Evolutionary conservation across 306 rosid genomes (phyloP), one percentile per base, ranked within the genome.

Genomic region (Cicer judaicum): DNA sequence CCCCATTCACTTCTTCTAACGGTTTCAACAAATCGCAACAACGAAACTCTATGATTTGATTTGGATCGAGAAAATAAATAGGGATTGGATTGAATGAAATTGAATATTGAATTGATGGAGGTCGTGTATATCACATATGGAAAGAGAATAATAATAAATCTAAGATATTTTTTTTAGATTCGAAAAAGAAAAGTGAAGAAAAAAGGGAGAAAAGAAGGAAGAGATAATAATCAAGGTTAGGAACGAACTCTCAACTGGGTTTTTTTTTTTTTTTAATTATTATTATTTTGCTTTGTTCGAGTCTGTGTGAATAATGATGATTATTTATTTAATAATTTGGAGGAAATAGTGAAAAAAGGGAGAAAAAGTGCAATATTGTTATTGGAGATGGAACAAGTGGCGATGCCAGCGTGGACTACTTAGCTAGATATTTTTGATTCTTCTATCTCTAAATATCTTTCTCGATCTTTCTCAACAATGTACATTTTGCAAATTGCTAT

Each of bases 1-100:
- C 2, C 96, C 98, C 98, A 80, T 74, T 73, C 41, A 0, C 56
- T 61, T 61, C 44, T n/a, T n/a, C 8, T 62, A 64, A 64, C 70
- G 29, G 68, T 63, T 63, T 63, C 50, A 15, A 63, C 7, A 63
- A 63, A 63, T 29, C 29, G 29, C 29, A 24, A 24, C 34, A 29
- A 29, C 0, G 5, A 29, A 29, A 29, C 34, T 29, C 34, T 29
- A 3, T 24, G 34, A 29, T 29, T 29, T 3, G 34, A 79, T 43
- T 70, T 61, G 56, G 77, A 78, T 78, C 77, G 5, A 57, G 7
- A 49, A 39, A 55, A 40, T 60, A 18, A 70, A 48, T 14, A 46
- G 21, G 49, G 60, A 59, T 9, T 11, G 39, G 62, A 5, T 66
- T 34, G 18, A 70, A 34, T 41, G 66, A 21, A 19, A 62, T 14